Conservation (phyloP, 1,284 basidiomycete genomes). For the Rhodotorula glutinis region DNA sequence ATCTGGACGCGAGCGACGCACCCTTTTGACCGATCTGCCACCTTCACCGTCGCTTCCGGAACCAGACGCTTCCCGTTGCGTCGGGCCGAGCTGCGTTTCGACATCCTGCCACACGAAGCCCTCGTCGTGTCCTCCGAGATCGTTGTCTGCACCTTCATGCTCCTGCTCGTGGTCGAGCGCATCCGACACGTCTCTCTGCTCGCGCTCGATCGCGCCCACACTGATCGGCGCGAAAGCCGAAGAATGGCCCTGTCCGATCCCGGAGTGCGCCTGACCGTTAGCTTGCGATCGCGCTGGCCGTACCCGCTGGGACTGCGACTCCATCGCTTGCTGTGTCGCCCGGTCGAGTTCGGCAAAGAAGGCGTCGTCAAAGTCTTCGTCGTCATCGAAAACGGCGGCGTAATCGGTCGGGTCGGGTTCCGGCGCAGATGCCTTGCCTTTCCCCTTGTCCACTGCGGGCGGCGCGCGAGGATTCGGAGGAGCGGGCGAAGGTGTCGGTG, state of each 20-base stretch:
- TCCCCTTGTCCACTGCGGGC: background rate
- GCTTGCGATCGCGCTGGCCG: too few relatives aligned
- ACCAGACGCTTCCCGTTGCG: constrained; percentile 2
- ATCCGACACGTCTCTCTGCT: background rate
- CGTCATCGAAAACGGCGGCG: constrained; percentile 13
- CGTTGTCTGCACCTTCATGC: background rate
- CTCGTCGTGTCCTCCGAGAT: background rate
- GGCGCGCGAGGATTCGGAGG: constrained; percentile 3
- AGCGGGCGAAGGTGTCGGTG: constrained; percentile 19
- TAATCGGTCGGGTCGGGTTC: constrained; percentile 22
- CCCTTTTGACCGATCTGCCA: constrained; percentile 19
- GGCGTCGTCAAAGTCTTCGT: constrained; percentile 13
- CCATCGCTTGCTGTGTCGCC: constrained; percentile 18
- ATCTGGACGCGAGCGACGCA: background rate
- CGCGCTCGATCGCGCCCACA: background rate
- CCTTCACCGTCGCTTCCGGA: background rate
- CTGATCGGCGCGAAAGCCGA: too few relatives aligned
- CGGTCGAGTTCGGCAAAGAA: constrained; percentile 28
- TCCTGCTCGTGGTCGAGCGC: constrained; percentile 2
- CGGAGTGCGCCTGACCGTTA: background rate
- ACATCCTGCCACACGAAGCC: background rate
- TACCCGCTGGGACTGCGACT: too few relatives aligned
- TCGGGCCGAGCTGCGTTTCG: constrained; percentile 24
- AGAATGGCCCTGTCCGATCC: too few relatives aligned
- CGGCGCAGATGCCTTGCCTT: background rate